Base-by-base conservation (phyloP, 139 green algal genomes). In the Coelastrella sp. region DNA sequence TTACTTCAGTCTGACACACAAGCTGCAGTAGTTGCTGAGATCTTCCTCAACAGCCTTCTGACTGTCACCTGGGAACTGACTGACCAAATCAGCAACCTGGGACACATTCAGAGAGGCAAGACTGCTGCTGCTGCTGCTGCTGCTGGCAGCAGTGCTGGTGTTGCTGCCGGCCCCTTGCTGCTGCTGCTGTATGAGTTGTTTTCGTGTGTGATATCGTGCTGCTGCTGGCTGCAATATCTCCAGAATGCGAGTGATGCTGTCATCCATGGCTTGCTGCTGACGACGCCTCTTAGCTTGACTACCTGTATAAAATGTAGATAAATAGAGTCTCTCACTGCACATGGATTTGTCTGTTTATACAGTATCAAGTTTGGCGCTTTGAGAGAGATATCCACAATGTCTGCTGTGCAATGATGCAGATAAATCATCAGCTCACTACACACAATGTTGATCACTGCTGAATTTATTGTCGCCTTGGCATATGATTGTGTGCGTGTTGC, bases 211-310 rank as follows among this genome's bases (percentile, higher is more conserved):
- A 30, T 77, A 51, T 7, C 78, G 15, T 40, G 82, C 83, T 43
- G 88, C 88, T 27, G 79, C 71, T n/a, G 88, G 79, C 15, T 87
- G 72, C 5, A 91, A 84, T 13, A 59, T 25, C 48, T 91, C 88
- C 75, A 91, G 76, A 9, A 91, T 62, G 19, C 84, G 74, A 9
- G 13, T 63, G 50, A 91, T 59, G 15, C 84, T 40, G 13, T 78
- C 66, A 60, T 89, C 88, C 66, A 91, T 41, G 7, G 73, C 64
- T 30, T 77, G 66, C 81, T 91, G 59, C 86, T 85, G 86, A 1
- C 43, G 48, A 7, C 82, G 71, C 35, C 72, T 72, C 73, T 84
- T 84, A 11, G 85, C 85, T 15, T 57, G 50, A 23, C 53, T 79
- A 50, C 85, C 85, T 89, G 71, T 5, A 64, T 6, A 64, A n/a